phyloP scores from a whole-genome alignment of 768 basidiomycete species.

The Amanita muscaria region DNA sequence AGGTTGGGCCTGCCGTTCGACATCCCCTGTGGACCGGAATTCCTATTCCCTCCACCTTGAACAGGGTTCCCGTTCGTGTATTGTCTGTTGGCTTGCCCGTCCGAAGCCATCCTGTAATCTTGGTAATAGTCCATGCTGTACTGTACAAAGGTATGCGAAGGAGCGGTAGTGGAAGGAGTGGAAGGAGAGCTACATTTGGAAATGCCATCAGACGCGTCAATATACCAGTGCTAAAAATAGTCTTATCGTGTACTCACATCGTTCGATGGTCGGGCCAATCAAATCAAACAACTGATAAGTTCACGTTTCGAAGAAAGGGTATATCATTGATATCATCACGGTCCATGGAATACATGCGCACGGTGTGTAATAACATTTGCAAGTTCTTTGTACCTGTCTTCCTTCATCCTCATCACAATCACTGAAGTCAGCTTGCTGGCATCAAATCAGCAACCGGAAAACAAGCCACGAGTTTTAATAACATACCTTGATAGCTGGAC shows the following conservation, averaged over 20 bases:
- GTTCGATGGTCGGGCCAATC: no score
- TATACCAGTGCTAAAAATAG: no score
- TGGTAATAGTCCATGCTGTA: slow-evolving; percentile 2
- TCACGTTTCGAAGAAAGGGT: no score
- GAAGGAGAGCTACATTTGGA: background rate
- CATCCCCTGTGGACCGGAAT: slow-evolving; percentile 1
- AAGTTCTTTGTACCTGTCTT: background rate
- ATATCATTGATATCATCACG: no score
- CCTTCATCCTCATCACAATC: background rate
- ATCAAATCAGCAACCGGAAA: slow-evolving; percentile 1
- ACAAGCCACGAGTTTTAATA: background rate
- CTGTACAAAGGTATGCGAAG: background rate
- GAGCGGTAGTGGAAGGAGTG: background rate
- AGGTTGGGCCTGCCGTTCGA: slow-evolving; percentile 1
- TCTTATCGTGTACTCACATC: no score
- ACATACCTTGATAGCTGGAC: background rate
- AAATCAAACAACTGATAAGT: no score
- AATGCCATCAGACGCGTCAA: no score
- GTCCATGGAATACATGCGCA: background rate
- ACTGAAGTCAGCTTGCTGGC: background rate
- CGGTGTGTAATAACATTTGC: slow-evolving; percentile 3
- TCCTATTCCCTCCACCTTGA: slow-evolving; percentile 1
- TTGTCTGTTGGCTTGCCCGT: slow-evolving; percentile 4
- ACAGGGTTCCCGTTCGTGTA: background rate
- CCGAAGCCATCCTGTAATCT: background rate